Base-by-base conservation (phyloP, 257 asterid genomes). In the Nyctanthes arbortristis region DNA sequence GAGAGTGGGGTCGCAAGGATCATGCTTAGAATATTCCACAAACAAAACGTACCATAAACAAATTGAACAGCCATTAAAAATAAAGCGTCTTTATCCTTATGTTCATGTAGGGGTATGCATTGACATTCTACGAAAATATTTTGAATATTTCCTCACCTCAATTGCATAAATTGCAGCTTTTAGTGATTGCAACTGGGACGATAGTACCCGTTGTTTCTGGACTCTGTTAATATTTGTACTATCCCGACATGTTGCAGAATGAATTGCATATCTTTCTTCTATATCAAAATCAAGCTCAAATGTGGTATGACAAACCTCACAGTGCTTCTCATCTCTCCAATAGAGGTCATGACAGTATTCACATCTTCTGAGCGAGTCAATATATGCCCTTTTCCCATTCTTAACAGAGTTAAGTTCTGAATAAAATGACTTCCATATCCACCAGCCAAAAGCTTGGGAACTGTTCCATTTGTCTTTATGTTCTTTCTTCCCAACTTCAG, bases 281-380 rank as follows among this genome's bases (percentile, higher is more conserved):
- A 81, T 75, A 81, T 89, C 95, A 82, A 94, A 91, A 79, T 83
- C 93, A 77, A 94, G 98, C 88, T 91, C 98, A 72, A 94, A 91
- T 37, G 99, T 94, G 55, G 88, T 78, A 84, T 94, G 99, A 64
- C 99, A 94, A 74, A 89, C 66, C 73, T 79, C 88, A 80, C 99
- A 94, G 83, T 94, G 99, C 79, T 85, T 94, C 87, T 94, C 98
- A 20, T 91, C 97, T 84, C 91, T 87, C 97, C 96, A 91, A 66
- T 88, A 94, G 33, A 94, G 93, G 74, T 94, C 99, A 72, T 84
- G 96, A 81, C 99, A 94, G 31, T 73, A 82, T 68, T 78, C 91
- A 72, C 99, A 94, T 83, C 88, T 92, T 76, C 83, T 84, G 74
- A 94, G 88, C 9, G 91, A 82, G 74, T 91, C 91, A 65, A 80